A percentile compares a stretch with the other conserved stretches of the same genome.
Evolutionary conservation across 2,329 filamentous ascomycete species (phyloP).

Genomic region (Penicillium sp.): DNA sequence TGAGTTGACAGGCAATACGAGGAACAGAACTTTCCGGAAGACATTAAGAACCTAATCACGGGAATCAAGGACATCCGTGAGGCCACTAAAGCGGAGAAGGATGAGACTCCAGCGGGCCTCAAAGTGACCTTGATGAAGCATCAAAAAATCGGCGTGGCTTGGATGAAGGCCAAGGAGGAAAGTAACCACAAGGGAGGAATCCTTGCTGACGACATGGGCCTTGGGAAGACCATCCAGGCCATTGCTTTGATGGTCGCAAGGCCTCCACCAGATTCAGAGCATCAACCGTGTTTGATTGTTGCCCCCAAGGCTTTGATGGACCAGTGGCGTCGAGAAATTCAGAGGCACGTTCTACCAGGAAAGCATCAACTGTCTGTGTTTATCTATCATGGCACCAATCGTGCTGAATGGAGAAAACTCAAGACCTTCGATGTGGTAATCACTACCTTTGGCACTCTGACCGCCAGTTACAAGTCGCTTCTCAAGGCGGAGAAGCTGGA

Average conservation of each 20-base stretch:
- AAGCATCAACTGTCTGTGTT: slow-evolving; percentile 57
- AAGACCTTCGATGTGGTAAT: slow-evolving; percentile 66
- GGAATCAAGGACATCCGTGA: slow-evolving; percentile 70
- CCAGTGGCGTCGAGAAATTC: slow-evolving; percentile 80
- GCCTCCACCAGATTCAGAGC: slow-evolving; percentile 52
- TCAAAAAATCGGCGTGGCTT: slow-evolving; percentile 70
- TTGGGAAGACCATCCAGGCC: slow-evolving; percentile 79
- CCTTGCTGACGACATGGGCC: slow-evolving; percentile 73
- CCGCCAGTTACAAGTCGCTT: slow-evolving; percentile 59
- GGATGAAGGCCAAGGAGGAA: slow-evolving; percentile 69
- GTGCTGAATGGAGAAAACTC: slow-evolving; percentile 55
- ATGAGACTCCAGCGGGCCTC: slow-evolving; percentile 64
- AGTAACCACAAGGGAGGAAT: slow-evolving; percentile 69
- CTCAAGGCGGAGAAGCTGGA: slow-evolving; percentile 48
- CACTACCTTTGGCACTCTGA: slow-evolving; percentile 70
- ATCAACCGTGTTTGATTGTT: slow-evolving; percentile 74
- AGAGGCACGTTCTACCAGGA: slow-evolving; percentile 56
- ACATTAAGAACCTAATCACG: slow-evolving; percentile 63
- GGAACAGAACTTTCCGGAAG: slow-evolving; percentile 50
- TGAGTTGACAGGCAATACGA: slow-evolving; percentile 17
- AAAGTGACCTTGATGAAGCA: slow-evolving; percentile 68
- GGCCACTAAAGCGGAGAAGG: slow-evolving; percentile 55
- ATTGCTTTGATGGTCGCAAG: slow-evolving; percentile 68
- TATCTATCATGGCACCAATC: slow-evolving; percentile 62
- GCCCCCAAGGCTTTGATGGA: slow-evolving; percentile 72